Evolutionary conservation across 805 yeast genomes (phyloP).

Genomic region (Aciculoconidium aculeatum): DNA sequence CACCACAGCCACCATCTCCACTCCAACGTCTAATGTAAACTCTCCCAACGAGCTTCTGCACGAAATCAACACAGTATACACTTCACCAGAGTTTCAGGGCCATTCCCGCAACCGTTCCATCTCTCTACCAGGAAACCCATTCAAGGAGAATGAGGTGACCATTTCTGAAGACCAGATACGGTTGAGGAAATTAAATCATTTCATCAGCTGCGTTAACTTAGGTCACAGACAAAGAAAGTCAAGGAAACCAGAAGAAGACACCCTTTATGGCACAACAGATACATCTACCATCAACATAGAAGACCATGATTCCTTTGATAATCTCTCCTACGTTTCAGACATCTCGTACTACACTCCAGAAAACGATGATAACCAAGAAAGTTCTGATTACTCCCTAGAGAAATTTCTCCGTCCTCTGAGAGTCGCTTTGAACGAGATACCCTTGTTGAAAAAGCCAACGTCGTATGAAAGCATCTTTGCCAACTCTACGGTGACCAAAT

Average conservation of each 20-base stretch:
- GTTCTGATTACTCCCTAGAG: slow-evolving; percentile 14
- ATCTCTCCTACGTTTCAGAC: slow-evolving; percentile 18
- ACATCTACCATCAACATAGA: slow-evolving; percentile 4
- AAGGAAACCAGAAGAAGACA: slow-evolving; percentile 1
- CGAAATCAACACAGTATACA: slow-evolving; percentile 8
- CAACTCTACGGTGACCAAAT: slow-evolving; percentile 4
- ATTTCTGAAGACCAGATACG: slow-evolving; percentile 12
- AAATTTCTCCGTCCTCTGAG: slow-evolving; percentile 29
- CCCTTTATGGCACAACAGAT: background rate
- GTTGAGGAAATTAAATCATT: slow-evolving; percentile 17
- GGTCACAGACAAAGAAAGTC: slow-evolving; percentile 1
- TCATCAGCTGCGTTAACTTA: slow-evolving; percentile 14
- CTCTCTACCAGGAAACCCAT: slow-evolving; percentile 15
- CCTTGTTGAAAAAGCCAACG: slow-evolving; percentile 17
- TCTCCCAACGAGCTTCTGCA: too few relatives aligned
- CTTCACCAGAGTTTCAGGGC: slow-evolving; percentile 9
- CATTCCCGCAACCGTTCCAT: slow-evolving; percentile 12
- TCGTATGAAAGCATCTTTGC: slow-evolving; percentile 21
- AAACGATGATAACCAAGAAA: slow-evolving; percentile 2
- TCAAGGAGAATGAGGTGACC: background rate
- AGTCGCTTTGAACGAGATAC: slow-evolving; percentile 28
- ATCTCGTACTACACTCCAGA: slow-evolving; percentile 18
- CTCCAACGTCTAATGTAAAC: too few relatives aligned
- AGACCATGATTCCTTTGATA: slow-evolving; percentile 13
- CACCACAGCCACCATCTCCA: too few relatives aligned